Percentiles rank a stretch among this genome's conserved stretches.
Conservation (phyloP, 2,329 filamentous ascomycete species). For the Cladophialophora exuberans region DNA sequence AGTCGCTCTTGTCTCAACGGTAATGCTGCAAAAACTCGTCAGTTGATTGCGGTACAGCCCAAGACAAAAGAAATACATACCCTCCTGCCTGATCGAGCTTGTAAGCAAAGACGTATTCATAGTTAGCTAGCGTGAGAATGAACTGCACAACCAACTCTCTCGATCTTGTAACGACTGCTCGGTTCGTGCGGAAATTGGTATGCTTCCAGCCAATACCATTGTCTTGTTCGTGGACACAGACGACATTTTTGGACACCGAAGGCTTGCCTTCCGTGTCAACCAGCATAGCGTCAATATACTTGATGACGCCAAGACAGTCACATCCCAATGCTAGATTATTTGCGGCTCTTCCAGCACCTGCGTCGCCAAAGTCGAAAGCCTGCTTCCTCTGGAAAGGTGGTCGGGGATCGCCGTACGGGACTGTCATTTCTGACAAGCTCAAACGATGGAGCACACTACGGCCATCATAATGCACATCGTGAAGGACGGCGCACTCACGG, state of each 20-base stretch:
- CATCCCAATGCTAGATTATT: slow-evolving; percentile 71
- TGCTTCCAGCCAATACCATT: slow-evolving; percentile 72
- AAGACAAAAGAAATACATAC: background rate
- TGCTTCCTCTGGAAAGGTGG: slow-evolving; percentile 70
- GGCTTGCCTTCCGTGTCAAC: slow-evolving; percentile 58
- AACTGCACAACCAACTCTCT: slow-evolving; percentile 68
- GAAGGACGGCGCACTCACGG: slow-evolving; percentile 70
- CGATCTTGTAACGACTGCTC: slow-evolving; percentile 63
- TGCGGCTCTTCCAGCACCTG: slow-evolving; percentile 66
- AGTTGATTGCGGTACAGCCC: background rate
- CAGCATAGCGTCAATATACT: slow-evolving; percentile 64
- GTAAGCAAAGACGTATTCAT: slow-evolving; percentile 69
- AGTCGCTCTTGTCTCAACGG: slow-evolving; percentile 65
- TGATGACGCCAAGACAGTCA: slow-evolving; percentile 69
- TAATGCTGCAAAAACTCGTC: slow-evolving; percentile 42
- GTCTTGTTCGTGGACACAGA: slow-evolving; percentile 72
- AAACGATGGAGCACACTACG: slow-evolving; percentile 69
- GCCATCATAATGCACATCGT: slow-evolving; percentile 71
- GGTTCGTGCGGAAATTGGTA: slow-evolving; percentile 67
- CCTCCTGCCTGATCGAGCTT: slow-evolving; percentile 66
- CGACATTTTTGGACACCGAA: slow-evolving; percentile 59
- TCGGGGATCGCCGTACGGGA: slow-evolving; percentile 69
- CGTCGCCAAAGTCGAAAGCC: slow-evolving; percentile 73
- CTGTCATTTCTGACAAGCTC: slow-evolving; percentile 70
- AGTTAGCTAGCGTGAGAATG: slow-evolving; percentile 70